These are phyloP conservation scores for Colletotrichum lini DNA, from an alignment of 2,329 filamentous ascomycete genomes.

Conservation along the genomic window DNA sequence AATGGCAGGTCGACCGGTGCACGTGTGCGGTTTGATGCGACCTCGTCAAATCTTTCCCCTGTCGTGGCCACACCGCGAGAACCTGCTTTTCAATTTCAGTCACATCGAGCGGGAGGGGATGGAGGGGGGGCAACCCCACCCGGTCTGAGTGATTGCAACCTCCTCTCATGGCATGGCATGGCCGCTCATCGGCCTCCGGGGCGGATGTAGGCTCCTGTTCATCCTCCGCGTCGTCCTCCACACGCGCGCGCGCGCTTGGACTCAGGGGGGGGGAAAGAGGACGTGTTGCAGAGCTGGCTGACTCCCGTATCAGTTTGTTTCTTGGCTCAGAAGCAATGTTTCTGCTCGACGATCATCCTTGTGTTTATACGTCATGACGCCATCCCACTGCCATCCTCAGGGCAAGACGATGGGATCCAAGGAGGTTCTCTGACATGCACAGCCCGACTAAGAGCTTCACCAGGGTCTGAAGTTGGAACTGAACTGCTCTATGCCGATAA, in stretches of 20 bases:
- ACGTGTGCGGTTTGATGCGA: conserved; percentile 29
- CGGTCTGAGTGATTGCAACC: conserved; percentile 23
- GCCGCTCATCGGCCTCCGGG: conserved; percentile 19
- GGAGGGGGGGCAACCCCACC: conserved; percentile 3
- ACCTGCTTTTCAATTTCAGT: conserved; percentile 1
- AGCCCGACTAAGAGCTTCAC: conserved; percentile 33
- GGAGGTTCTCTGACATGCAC: conserved; percentile 26
- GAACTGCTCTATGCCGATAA: not conserved
- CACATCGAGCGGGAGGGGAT: conserved; percentile 12
- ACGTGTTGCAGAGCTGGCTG: conserved; percentile 19
- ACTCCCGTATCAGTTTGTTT: conserved; percentile 10
- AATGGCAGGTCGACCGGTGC: conserved; percentile 31
- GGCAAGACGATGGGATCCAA: not conserved
- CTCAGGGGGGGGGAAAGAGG: conserved; percentile 13
- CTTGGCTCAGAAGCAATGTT: conserved; percentile 21
- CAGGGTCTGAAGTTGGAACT: conserved; percentile 2
- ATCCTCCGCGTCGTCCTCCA: conserved; percentile 1
- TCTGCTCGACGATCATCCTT: not conserved
- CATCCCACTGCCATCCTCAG: not conserved
- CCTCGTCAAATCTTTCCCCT: conserved; percentile 32
- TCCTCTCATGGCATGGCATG: not conserved
- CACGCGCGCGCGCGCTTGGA: conserved; percentile 32
- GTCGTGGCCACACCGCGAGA: conserved; percentile 18
- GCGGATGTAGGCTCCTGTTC: conserved; percentile 2
- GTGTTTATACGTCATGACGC: not conserved